Evolutionary conservation across 169 alveolate genomes (phyloP), one percentile per base, ranked within the genome.

Genomic region (Eimeria falciformis): DNA sequence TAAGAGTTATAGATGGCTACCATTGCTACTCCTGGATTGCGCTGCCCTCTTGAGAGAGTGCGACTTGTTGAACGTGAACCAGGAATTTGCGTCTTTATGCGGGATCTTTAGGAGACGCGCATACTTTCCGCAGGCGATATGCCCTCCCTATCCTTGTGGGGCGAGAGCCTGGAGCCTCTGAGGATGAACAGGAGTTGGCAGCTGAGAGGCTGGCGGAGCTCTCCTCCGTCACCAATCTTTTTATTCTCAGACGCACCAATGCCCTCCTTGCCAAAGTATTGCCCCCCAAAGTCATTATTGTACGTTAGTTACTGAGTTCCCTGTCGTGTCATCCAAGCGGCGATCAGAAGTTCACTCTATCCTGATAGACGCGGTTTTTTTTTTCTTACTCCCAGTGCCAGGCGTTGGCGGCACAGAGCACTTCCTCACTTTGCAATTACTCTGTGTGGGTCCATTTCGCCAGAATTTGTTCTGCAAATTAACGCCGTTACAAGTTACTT

Each of bases 111-210:
- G 92, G 92, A 23, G 92, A 87, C 47, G 92, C 87, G 37, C 58
- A 79, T 65, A 91, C 87, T 12, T 91, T 91, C 53, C 86, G 94
- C 21, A 79, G 18, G 55, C 58, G 94, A 45, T 93, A 79, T 69
- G 91, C 91, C 0, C 95, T 96, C 73, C 98, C 98, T 0, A 97
- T 97, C 50, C 73, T 97, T 29, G 93, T 93, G 37, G 98, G 98
- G 2, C 89, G 98, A 82, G 98, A 97, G 58, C 98, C 98, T n/a
- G 98, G 96, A 68, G 98, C 98, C n/a, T 93, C 98, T 21, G 96
- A 94, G 50, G 94, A 92, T 45, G 98, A 97, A 88, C 98, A 97
- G 93, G 94, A 95, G 40, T 92, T 96, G 66, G 99, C 98, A 14
- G 93, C 94, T 4, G 97, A 96, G 58, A 65, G 99, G 40, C 92